Evolutionary conservation across 371 early-diverging fungal genomes (phyloP).

Genomic region (Mucor irregularis): DNA sequence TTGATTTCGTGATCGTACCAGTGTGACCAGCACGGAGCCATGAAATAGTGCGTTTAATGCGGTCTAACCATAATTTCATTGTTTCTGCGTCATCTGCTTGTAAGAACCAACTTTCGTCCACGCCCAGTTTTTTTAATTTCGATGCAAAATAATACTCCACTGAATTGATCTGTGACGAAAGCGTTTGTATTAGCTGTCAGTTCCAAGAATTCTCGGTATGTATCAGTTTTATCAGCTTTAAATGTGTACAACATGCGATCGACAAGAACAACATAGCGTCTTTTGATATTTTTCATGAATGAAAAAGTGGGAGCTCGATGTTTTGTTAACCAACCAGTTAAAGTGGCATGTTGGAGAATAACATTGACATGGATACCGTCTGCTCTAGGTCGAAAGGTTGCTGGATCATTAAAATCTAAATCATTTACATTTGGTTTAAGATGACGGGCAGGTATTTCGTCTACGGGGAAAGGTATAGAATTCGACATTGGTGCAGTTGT

Average conservation of each 20-base stretch:
- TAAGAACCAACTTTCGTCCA: constrained; percentile 29
- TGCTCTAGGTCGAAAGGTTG: constrained; percentile 2
- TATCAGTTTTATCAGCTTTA: constrained; percentile 29
- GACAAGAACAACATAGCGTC: constrained; percentile 32
- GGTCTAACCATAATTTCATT: constrained; percentile 39
- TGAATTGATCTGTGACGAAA: constrained; percentile 38
- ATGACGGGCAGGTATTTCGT: not conserved
- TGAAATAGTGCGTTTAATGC: constrained; percentile 28
- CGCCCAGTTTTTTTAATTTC: constrained; percentile 31
- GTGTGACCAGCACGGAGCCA: constrained; percentile 12
- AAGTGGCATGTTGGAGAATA: constrained; percentile 23
- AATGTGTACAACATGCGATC: constrained; percentile 40
- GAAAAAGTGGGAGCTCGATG: constrained; percentile 36
- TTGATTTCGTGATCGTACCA: not conserved
- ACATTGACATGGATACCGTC: constrained; percentile 10
- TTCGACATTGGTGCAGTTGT: constrained; percentile 1
- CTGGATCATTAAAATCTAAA: constrained; percentile 11
- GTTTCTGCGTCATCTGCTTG: constrained; percentile 33
- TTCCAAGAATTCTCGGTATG: constrained; percentile 36
- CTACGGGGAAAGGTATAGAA: constrained; percentile 8
- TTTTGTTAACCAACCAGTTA: constrained; percentile 35
- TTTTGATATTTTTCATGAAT: constrained; percentile 30
- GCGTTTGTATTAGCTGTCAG: constrained; percentile 31
- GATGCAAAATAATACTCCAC: constrained; percentile 32
- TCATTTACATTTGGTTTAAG: not conserved